These are phyloP conservation scores for Letharia columbiana DNA, from an alignment of 495 filamentous ascomycete genomes.

Conservation along the genomic window DNA sequence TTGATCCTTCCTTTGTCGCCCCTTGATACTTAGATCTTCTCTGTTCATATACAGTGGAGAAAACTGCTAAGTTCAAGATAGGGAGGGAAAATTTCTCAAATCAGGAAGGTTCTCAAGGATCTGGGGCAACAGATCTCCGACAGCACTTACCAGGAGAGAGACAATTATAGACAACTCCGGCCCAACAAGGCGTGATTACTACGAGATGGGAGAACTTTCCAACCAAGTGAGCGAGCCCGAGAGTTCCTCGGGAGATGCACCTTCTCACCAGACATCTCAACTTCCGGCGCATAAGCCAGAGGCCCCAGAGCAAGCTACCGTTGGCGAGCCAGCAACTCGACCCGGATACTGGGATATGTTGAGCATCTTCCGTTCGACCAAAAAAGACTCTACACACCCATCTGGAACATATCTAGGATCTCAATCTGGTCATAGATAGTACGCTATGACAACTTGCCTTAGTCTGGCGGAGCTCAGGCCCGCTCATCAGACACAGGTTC, in stretches of 20 bases:
- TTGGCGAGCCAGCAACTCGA: background rate
- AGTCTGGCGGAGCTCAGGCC: no score
- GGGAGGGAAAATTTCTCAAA: constrained; percentile 10
- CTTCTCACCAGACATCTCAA: no score
- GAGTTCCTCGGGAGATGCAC: no score
- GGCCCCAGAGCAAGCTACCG: background rate
- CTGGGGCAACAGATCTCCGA: background rate
- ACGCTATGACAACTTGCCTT: background rate
- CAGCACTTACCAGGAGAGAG: background rate
- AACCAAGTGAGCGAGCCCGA: background rate
- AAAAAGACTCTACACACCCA: background rate
- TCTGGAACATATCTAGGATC: background rate
- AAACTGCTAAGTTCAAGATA: background rate
- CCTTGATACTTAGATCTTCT: background rate
- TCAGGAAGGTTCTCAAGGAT: no score
- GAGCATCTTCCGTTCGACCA: constrained; percentile 1
- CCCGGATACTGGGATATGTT: constrained; percentile 4
- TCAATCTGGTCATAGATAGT: background rate
- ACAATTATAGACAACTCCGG: background rate
- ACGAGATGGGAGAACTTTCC: constrained; percentile 2
- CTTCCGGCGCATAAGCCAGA: background rate
- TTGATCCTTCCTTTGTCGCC: background rate
- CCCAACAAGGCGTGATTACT: constrained; percentile 10
- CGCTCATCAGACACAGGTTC: no score
- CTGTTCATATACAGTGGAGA: background rate